Percentiles rank a stretch among this genome's conserved stretches.
These are phyloP conservation scores for Mortierella hygrophila DNA, from an alignment of 192 early-diverging fungal genomes.

Conservation along the genomic window DNA sequence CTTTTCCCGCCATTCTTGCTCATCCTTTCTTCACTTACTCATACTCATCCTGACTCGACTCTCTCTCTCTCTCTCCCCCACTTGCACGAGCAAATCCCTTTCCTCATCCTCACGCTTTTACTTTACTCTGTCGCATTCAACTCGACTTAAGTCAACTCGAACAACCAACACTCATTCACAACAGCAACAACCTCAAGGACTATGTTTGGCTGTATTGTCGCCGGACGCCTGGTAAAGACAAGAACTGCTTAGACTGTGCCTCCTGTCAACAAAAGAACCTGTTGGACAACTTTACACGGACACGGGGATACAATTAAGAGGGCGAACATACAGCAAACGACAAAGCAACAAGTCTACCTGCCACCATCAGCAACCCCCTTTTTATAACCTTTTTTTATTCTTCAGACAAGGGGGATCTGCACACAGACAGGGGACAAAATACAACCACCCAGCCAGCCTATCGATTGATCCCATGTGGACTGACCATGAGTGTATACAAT, in stretches of 20 bases:
- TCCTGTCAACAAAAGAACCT: not conserved
- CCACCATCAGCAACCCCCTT: not conserved
- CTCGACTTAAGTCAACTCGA: not conserved
- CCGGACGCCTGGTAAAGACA: constrained; percentile 79
- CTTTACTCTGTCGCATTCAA: not conserved
- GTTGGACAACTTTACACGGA: not conserved
- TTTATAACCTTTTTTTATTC: not conserved
- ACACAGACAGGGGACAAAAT: not conserved
- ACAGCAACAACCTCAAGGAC: not conserved
- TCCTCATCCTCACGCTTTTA: not conserved
- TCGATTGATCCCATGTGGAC: not conserved
- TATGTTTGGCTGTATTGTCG: constrained; percentile 96
- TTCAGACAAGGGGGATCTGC: not conserved
- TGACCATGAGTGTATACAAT: not conserved
- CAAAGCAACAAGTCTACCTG: not conserved
- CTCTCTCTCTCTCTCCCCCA: not conserved
- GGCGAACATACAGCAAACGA: not conserved
- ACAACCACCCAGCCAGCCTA: not conserved
- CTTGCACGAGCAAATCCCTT: not conserved
- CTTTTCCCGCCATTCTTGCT: not conserved
- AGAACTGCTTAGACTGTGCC: not conserved
- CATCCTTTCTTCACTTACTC: not conserved
- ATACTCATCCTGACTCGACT: not conserved
- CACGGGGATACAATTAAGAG: too few relatives aligned
- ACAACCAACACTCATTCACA: not conserved